phyloP scores from a whole-genome alignment of 2,329 filamentous ascomycete species.

The Knufia fluminis region DNA sequence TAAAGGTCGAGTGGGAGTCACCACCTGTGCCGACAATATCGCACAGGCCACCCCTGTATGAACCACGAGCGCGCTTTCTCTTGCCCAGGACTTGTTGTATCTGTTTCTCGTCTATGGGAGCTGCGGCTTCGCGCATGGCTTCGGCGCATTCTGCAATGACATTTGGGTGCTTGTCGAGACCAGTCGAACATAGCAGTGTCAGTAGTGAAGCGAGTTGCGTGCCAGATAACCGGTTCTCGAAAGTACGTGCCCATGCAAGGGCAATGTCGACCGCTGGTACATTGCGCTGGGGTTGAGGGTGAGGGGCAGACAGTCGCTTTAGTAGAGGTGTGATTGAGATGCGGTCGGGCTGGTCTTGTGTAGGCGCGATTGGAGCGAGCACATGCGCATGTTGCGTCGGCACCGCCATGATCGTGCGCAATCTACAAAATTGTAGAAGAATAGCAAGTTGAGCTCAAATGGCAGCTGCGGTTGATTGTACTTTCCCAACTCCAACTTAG shows the following conservation, averaged over 20 bases:
- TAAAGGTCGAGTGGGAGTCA: constrained; percentile 95
- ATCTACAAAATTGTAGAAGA: neutral
- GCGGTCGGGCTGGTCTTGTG: constrained; percentile 5
- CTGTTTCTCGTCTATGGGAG: constrained; percentile 55
- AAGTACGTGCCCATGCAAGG: constrained; percentile 80
- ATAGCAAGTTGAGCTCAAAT: too few species aligned
- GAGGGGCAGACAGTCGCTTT: constrained; percentile 36
- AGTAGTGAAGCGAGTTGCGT: constrained; percentile 80
- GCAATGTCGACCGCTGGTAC: constrained; percentile 48
- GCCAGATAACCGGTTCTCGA: constrained; percentile 79
- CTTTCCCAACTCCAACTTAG: too few species aligned
- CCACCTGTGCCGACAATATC: constrained; percentile 97
- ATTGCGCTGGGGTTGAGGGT: constrained; percentile 32
- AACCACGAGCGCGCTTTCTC: constrained; percentile 54
- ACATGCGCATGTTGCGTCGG: neutral
- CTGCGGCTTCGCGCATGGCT: constrained; percentile 74
- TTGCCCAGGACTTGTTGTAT: constrained; percentile 50
- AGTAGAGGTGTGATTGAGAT: constrained; percentile 41
- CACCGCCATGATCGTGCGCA: neutral
- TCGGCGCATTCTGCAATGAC: constrained; percentile 77
- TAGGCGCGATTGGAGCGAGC: neutral
- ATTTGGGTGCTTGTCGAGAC: constrained; percentile 71
- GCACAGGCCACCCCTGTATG: constrained; percentile 73
- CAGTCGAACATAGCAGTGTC: constrained; percentile 85
- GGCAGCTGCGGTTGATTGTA: too few species aligned